A percentile compares a stretch with the other conserved stretches of the same genome.
These are phyloP conservation scores for Epipyxis sp. DNA, from an alignment of 108 stramenopile species.

Conservation along the genomic window DNA sequence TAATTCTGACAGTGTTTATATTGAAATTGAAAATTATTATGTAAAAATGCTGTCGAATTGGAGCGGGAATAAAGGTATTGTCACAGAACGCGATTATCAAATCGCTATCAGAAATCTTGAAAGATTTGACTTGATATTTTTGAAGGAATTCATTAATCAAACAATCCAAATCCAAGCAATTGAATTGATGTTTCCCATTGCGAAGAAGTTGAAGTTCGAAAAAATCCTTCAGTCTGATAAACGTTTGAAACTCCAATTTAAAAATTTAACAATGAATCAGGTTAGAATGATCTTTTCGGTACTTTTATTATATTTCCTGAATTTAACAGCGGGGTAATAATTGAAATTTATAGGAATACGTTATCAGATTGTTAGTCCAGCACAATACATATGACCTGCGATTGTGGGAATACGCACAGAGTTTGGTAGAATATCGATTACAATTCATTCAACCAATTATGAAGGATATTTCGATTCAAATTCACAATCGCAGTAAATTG, in stretches of 20 bases:
- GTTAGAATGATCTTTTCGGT: too few relatives aligned
- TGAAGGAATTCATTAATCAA: neutral
- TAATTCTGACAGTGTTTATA: slow-evolving; percentile 20
- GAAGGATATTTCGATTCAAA: too few relatives aligned
- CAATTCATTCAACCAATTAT: neutral
- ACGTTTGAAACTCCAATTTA: neutral
- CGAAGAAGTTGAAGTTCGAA: neutral
- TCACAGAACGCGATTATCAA: neutral
- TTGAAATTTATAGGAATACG: too few relatives aligned
- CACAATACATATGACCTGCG: neutral
- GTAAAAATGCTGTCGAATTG: slow-evolving; percentile 15
- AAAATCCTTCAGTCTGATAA: neutral
- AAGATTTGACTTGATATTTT: neutral
- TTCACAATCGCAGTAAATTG: too few relatives aligned
- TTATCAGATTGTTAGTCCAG: neutral
- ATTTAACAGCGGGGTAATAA: too few relatives aligned
- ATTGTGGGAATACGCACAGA: neutral
- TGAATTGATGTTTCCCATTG: too few relatives aligned
- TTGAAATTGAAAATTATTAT: slow-evolving; percentile 38
- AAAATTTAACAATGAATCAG: too few relatives aligned
- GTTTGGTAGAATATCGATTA: neutral
- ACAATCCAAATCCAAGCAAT: too few relatives aligned
- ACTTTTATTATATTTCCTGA: too few relatives aligned
- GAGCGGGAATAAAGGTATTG: neutral
- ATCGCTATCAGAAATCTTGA: neutral